phyloP scores from a whole-genome alignment of 139 green algal genomes.

The Chlorella sp. region DNA sequence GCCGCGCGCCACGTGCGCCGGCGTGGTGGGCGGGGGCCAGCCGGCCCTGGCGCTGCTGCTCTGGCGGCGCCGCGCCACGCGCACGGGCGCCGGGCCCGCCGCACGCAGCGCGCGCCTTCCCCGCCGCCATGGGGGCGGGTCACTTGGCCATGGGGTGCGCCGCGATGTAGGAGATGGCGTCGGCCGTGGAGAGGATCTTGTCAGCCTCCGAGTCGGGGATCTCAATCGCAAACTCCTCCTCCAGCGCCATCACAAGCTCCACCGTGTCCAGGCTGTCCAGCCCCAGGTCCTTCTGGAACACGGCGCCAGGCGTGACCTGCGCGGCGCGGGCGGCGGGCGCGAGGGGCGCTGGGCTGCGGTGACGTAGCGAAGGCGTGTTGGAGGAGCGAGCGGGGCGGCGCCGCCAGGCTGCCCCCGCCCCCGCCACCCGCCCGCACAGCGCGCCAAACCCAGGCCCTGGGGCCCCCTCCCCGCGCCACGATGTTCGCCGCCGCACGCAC shows the following conservation, averaged over 20 bases:
- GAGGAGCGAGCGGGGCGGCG: too few relatives aligned
- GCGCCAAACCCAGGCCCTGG: background rate
- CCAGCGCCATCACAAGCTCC: constrained; percentile 99
- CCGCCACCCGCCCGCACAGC: too few relatives aligned
- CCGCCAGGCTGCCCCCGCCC: too few relatives aligned
- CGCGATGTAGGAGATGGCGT: constrained; percentile 94
- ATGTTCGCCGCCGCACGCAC: constrained; percentile 41
- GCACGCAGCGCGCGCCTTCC: too few relatives aligned
- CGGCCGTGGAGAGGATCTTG: constrained; percentile 88
- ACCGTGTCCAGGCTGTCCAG: constrained; percentile 98
- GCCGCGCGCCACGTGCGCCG: too few relatives aligned
- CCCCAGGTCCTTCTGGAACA: constrained; percentile 95
- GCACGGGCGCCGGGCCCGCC: background rate
- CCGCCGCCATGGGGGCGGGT: too few relatives aligned
- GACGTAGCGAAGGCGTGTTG: too few relatives aligned
- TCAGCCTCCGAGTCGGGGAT: constrained; percentile 98
- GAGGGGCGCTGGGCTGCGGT: too few relatives aligned
- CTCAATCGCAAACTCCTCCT: constrained; percentile 99
- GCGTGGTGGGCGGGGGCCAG: too few relatives aligned
- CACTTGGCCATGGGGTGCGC: constrained; percentile 85
- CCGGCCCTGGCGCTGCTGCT: too few relatives aligned
- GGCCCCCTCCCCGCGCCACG: background rate
- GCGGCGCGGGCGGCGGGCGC: background rate
- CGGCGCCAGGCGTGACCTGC: constrained; percentile 74
- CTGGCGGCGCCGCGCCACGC: background rate